Percentiles rank a stretch among this genome's conserved stretches.
phyloP scores from a whole-genome alignment of 805 yeast genomes.

The Nakazawaea holstii region DNA sequence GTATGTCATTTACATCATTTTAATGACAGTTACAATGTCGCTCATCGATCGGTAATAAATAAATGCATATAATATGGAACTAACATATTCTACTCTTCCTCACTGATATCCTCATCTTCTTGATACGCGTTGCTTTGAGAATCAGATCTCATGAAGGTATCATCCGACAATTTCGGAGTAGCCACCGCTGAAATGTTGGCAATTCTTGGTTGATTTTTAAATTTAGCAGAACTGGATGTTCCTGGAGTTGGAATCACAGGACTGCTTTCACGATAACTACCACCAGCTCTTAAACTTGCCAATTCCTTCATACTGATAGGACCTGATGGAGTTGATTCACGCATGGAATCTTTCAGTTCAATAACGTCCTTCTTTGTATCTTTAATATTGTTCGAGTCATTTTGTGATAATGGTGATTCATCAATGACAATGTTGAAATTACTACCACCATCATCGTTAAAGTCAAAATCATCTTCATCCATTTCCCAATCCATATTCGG shows the following conservation, averaged over 20 bases:
- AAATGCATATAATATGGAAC: neutral
- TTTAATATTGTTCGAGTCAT: neutral
- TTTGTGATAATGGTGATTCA: constrained; percentile 2
- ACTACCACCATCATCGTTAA: neutral
- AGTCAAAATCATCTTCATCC: constrained; percentile 8
- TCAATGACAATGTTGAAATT: constrained; percentile 5
- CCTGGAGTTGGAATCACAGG: constrained; percentile 1
- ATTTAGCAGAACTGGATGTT: neutral
- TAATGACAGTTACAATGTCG: too few relatives aligned
- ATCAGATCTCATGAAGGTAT: neutral
- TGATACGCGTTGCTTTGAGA: neutral
- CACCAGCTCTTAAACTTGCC: constrained; percentile 4
- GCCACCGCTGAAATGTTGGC: neutral
- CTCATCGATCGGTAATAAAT: too few relatives aligned
- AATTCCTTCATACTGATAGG: constrained; percentile 12
- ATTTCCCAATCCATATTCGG: constrained; percentile 11
- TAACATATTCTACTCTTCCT: constrained; percentile 5
- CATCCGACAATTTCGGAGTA: constrained; percentile 1
- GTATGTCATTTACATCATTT: too few relatives aligned
- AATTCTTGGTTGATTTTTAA: neutral
- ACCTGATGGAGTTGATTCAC: constrained; percentile 8
- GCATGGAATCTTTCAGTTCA: neutral
- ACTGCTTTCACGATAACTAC: neutral
- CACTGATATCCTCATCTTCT: constrained; percentile 11
- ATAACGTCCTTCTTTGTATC: neutral